Evolutionary conservation across 768 basidiomycete species (phyloP).

Genomic region (Boletus speciosus): DNA sequence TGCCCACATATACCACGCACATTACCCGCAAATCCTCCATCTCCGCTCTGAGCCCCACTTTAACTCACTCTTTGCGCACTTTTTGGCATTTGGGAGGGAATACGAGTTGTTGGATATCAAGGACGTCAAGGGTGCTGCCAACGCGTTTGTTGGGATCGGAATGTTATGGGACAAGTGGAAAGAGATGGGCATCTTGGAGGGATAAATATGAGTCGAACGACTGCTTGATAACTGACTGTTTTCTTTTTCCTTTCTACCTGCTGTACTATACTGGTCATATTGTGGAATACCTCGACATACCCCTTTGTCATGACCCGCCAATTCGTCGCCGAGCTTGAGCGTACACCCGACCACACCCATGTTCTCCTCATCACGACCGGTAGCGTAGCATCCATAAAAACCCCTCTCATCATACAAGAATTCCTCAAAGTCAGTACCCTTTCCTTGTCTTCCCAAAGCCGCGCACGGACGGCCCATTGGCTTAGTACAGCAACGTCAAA

Average conservation of each 20-base stretch:
- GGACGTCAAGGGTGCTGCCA: constrained; percentile 74
- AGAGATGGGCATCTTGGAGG: constrained; percentile 74
- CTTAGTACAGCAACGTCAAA: constrained; percentile 68
- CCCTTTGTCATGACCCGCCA: constrained; percentile 9
- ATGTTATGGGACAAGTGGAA: constrained; percentile 87
- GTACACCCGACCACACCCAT: constrained; percentile 38
- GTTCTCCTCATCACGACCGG: constrained; percentile 86
- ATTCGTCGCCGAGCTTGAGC: constrained; percentile 30
- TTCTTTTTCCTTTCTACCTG: background rate
- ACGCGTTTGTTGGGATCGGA: constrained; percentile 65
- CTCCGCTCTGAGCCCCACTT: constrained; percentile 93
- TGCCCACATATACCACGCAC: constrained; percentile 95
- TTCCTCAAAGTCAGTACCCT: constrained; percentile 57
- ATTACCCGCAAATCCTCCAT: constrained; percentile 88
- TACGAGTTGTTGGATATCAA: constrained; percentile 88
- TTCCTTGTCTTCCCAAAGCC: background rate
- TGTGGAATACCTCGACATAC: constrained; percentile 3
- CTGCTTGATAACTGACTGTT: background rate
- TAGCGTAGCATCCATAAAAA: constrained; percentile 95
- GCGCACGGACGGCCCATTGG: background rate
- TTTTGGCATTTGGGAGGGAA: constrained; percentile 91
- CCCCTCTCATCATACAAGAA: constrained; percentile 80
- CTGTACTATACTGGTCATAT: constrained; percentile 14
- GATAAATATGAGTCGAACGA: constrained; percentile 9
- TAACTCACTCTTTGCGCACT: constrained; percentile 97